These are phyloP conservation scores for Aspergillus sclerotiicarbonarius DNA, from an alignment of 495 filamentous ascomycete species.

Conservation along the genomic window DNA sequence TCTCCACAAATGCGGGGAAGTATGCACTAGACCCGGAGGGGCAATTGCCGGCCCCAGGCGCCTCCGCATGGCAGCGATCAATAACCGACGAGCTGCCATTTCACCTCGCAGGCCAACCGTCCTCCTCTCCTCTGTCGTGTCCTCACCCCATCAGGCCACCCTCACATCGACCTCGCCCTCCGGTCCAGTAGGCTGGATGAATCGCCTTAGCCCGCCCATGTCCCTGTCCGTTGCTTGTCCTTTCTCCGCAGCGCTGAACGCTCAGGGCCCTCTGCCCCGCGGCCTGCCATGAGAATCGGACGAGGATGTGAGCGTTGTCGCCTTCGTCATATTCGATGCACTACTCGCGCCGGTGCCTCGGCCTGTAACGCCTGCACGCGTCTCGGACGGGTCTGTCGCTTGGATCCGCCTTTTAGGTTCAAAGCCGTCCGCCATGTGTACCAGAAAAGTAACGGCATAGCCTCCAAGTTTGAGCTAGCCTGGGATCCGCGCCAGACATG, in stretches of 20 bases:
- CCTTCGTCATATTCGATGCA: slow-evolving; percentile 41
- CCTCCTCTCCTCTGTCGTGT: not conserved
- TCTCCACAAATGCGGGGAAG: slow-evolving; percentile 2
- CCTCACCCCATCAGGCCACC: not conserved
- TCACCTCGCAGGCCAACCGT: not conserved
- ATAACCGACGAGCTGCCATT: slow-evolving; percentile 3
- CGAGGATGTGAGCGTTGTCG: slow-evolving; percentile 42
- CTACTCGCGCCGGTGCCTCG: slow-evolving; percentile 28
- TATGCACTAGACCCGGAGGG: not conserved
- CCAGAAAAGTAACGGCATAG: slow-evolving; percentile 29
- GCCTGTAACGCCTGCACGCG: slow-evolving; percentile 34
- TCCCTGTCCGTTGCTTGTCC: slow-evolving; percentile 4
- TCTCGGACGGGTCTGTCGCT: slow-evolving; percentile 31
- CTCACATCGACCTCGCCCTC: not conserved
- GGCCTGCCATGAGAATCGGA: slow-evolving; percentile 35
- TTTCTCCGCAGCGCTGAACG: slow-evolving; percentile 10
- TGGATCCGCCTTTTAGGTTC: slow-evolving; percentile 40
- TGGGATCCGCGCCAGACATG: slow-evolving; percentile 37
- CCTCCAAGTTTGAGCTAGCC: slow-evolving; percentile 33
- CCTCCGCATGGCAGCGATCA: not conserved
- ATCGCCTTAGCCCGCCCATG: slow-evolving; percentile 6
- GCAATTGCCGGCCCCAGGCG: not conserved
- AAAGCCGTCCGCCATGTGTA: slow-evolving; percentile 37
- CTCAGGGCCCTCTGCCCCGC: slow-evolving; percentile 13
- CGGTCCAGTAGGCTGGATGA: not conserved